Percentiles rank a stretch among this genome's conserved stretches.
Evolutionary conservation across 2,329 filamentous ascomycete species (phyloP).

Genomic region (Diaporthe sp.): DNA sequence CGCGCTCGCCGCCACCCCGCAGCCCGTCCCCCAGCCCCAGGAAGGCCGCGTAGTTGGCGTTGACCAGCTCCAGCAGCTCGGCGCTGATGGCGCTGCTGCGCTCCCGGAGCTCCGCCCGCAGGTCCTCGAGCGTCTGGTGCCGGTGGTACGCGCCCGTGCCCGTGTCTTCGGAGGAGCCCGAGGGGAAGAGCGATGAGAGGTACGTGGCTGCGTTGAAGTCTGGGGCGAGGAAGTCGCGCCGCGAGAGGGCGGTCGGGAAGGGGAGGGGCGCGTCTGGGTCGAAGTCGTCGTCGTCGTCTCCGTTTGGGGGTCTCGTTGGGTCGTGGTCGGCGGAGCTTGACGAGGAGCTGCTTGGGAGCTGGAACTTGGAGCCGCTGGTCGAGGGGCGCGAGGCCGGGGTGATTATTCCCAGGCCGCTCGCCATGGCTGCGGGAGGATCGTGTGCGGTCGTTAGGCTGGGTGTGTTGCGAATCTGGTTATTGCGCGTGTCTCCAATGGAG

Average conservation of each 20-base stretch:
- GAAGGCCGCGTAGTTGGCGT: conserved; percentile 94
- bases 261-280: conserved; percentile 77
- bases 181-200: conserved; percentile 66
- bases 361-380: conserved; percentile 31
- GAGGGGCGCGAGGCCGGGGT: conserved; percentile 13
- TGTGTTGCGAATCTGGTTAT: background rate
- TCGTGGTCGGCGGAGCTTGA: conserved; percentile 51
- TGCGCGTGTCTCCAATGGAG: background rate
- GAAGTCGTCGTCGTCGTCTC: conserved; percentile 52
- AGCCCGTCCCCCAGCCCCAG: conserved; percentile 85
- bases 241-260: conserved; percentile 87
- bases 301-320: conserved; percentile 51
- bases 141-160: conserved; percentile 65
- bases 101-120: conserved; percentile 87
- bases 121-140: conserved; percentile 95
- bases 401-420: conserved; percentile 38
- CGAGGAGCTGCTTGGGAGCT: conserved; percentile 47
- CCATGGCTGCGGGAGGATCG: conserved; percentile 19
- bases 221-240: conserved; percentile 83
- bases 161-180: conserved; percentile 53
- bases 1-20: conserved; percentile 88
- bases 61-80: conserved; percentile 94
- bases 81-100: conserved; percentile 84
- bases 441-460: background rate
- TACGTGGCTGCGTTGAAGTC: conserved; percentile 86